Base-by-base conservation (phyloP, 2,329 filamentous ascomycete genomes). In the Fusarium equiseti region DNA sequence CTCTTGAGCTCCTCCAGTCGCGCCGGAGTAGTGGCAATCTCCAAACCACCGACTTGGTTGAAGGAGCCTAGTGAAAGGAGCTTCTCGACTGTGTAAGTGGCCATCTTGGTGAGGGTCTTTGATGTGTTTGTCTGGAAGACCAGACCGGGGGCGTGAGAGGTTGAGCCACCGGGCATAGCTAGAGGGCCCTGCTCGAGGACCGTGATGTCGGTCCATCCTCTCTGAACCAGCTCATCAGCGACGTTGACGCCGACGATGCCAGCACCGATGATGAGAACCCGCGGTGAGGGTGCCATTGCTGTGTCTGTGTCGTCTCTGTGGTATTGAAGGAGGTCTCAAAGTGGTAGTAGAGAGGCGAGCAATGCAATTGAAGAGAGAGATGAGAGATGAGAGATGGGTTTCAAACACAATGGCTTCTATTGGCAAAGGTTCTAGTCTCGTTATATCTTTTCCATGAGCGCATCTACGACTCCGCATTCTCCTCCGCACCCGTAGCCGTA, bases 201-300 rank as follows among this genome's bases (percentile, higher is more conserved):
- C 20, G 88, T 90, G 76, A 91, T 88, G 76, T 90, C 79, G 57
- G 77, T 84, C 88, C 89, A 91, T 81, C 89, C 89, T 73, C 87
- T 84, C 26, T 83, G 82, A 70, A 88, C 83, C 73, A 91, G 84
- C 82, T 91, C 89, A 72, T 91, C 89, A 51, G 89, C 89, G 51
- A 91, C 79, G 64, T 91, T 91, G 61, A 85, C 84, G 49, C 89
- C 89, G 62, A 91, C 89, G 61, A 91, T 90, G 50, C 89, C 89
- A 53, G 89, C 89, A 40, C 89, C 89, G 64, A 89, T 88, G 65
- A 89, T 88, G 63, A 89, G 85, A 65, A 89, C 85, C 71, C 83
- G 79, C 72, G 82, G 79, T 75, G 72, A 66, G 29, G 59, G 63
- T 26, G 69, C 63, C 64, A 73, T 75, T 52, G 35, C 50, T 45